Evolutionary conservation across 2,329 filamentous ascomycete species (phyloP).

Genomic region (Phyllosticta paracitricarpa): DNA sequence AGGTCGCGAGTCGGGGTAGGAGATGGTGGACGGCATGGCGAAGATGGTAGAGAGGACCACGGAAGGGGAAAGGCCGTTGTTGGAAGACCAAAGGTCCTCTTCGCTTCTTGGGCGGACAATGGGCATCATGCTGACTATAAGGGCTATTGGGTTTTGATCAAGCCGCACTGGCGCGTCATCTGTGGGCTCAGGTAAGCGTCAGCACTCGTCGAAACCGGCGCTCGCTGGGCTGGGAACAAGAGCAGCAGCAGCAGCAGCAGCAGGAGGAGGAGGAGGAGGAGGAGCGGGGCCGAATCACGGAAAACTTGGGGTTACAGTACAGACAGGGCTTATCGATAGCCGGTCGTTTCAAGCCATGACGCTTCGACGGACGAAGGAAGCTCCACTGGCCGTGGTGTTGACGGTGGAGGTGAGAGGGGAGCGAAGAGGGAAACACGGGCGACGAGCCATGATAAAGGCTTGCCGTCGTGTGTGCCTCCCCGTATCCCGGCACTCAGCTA

Average conservation of each 20-base stretch:
- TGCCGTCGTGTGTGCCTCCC: not conserved
- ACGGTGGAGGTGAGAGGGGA: not conserved
- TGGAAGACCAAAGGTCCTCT: not conserved
- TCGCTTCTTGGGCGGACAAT: not conserved
- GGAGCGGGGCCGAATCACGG: slow-evolving; percentile 9
- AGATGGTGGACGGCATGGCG: not conserved
- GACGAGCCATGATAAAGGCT: not conserved
- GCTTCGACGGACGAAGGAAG: not conserved
- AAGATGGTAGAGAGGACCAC: not conserved
- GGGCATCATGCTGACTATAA: not conserved
- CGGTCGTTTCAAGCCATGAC: slow-evolving; percentile 1
- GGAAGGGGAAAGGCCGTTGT: not conserved
- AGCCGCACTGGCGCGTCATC: slow-evolving; percentile 2
- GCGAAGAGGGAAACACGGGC: not conserved
- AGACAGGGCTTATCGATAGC: slow-evolving; percentile 6
- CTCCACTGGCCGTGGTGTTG: not conserved
- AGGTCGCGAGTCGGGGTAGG: not conserved
- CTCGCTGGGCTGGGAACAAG: not conserved
- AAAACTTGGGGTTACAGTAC: not conserved
- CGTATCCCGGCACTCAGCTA: slow-evolving; percentile 1
- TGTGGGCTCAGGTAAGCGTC: slow-evolving; percentile 9
- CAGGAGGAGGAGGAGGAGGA: not conserved
- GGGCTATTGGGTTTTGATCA: not conserved
- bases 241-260: not conserved
- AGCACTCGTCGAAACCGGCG: slow-evolving; percentile 1